Evolutionary conservation across 2,329 filamentous ascomycete species (phyloP), one percentile per base, ranked within the genome.

Genomic region (Penicillium psychrosexuale): DNA sequence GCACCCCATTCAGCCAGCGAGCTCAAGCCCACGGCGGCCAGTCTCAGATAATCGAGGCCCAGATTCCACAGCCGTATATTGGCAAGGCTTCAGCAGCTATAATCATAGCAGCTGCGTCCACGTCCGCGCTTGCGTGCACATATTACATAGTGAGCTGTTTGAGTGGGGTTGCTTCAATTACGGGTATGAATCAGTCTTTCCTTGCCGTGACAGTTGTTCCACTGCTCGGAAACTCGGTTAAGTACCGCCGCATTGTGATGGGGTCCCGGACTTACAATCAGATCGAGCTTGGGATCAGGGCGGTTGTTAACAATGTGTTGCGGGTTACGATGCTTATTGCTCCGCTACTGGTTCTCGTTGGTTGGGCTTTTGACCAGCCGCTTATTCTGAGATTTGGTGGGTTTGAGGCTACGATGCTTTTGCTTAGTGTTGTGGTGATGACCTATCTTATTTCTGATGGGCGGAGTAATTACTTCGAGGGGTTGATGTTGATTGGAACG

Each of bases 371-470:
- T 5, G 28, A 52, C 17, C 49, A 47, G 11, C 52, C 60, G 3
- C 47, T 59, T 4, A 53, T 57, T 5, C 37, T 63, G 1, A 48
- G 60, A 17, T 53, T 63, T 36, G 61, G 61, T 38, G 55, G 47
- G 12, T 63, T 63, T 39, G 60, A 62, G 17, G 56, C 61, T 34
- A 62, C 56, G 5, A 61, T 57, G 1, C 42, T 63, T 30, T 56
- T 63, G 15, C 46, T 62, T 12, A 58, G 60, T 27, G 54, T 60
- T 19, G 55, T 63, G 47, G 60, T 63, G 4, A 61, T 62, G 58
- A 63, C 43, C 15, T 60, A 63, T 46, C 51, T 63, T 3, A 62
- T 62, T 24, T 56, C 61, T 15, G 60, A 63, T 53, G 60, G 61
- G 19, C 42, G 54, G 31, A 61, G 53, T 13, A 63, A 63, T 46